A percentile compares a stretch with the other conserved stretches of the same genome.
Conservation (phyloP, 768 basidiomycete genomes). For the Lanmaoa pseudosensibilis region DNA sequence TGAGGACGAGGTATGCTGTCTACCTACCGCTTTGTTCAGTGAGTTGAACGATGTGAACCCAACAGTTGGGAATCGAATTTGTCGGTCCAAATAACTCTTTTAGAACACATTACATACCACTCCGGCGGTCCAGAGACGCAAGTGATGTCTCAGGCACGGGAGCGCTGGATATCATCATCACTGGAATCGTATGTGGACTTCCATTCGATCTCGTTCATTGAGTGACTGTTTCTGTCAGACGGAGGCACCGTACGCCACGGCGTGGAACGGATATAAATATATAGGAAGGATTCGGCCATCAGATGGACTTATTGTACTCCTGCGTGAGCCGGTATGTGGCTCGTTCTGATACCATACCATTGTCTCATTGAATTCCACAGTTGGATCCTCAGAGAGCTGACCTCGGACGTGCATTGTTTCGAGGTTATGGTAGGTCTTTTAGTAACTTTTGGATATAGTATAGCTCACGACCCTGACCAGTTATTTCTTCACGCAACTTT, state of each 20-base stretch:
- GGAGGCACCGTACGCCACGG: constrained; percentile 44
- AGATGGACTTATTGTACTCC: constrained; percentile 59
- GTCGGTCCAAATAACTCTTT: constrained; percentile 36
- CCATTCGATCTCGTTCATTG: background rate
- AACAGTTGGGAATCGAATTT: constrained; percentile 33
- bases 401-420: constrained; percentile 41
- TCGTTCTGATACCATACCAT: background rate
- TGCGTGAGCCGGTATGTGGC: constrained; percentile 50
- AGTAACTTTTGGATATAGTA: background rate
- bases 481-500: constrained; percentile 51
- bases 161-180: constrained; percentile 50
- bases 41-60: background rate
- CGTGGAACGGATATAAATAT: constrained; percentile 59
- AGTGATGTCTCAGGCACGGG: constrained; percentile 16
- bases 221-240: constrained; percentile 36
- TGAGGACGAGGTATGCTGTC: constrained; percentile 29
- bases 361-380: constrained; percentile 15
- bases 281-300: constrained; percentile 56
- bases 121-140: constrained; percentile 11
- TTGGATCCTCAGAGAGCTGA: constrained; percentile 27
- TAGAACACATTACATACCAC: constrained; percentile 41
- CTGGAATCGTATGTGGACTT: constrained; percentile 44
- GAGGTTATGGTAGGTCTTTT: constrained; percentile 45
- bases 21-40: background rate
- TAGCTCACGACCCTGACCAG: constrained; percentile 31